phyloP scores from a whole-genome alignment of 352 stramenopile species.

The Phytophthora foliorum region DNA sequence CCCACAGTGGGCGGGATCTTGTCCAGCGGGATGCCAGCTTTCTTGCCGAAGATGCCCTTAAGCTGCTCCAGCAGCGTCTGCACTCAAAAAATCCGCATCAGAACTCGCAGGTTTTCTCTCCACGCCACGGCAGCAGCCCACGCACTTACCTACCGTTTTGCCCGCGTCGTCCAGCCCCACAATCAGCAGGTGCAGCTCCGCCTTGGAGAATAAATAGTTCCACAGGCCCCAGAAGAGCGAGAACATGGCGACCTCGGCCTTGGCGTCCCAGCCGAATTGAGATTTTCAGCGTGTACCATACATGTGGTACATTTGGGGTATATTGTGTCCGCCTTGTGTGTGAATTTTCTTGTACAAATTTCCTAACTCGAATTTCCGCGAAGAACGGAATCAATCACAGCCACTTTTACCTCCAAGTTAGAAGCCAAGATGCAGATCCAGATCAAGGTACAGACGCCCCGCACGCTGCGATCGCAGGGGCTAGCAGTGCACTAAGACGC shows the following conservation, averaged over 20 bases:
- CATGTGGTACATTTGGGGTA: background rate
- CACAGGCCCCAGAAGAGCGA: conserved; percentile 86
- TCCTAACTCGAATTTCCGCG: no score
- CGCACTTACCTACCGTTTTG: conserved; percentile 89
- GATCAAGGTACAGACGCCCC: conserved; percentile 75
- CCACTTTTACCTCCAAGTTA: background rate
- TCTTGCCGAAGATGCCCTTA: conserved; percentile 92
- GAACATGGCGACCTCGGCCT: conserved; percentile 66
- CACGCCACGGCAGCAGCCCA: background rate
- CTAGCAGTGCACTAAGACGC: background rate
- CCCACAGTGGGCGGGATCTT: conserved; percentile 94
- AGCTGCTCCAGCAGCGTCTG: conserved; percentile 92
- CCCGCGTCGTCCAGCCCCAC: conserved; percentile 93
- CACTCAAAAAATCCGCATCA: background rate
- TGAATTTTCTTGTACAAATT: no score
- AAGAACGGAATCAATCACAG: no score
- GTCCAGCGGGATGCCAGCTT: conserved; percentile 89
- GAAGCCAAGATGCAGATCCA: conserved; percentile 77
- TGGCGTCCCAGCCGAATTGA: no score
- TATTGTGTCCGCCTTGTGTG: conserved; percentile 8
- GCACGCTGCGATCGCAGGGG: no score
- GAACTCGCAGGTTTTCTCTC: background rate
- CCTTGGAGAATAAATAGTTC: conserved; percentile 88
- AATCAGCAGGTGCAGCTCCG: conserved; percentile 93
- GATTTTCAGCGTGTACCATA: no score